Conservation (phyloP, 176 grass and related monocot genomes). For the Carex pumila region DNA sequence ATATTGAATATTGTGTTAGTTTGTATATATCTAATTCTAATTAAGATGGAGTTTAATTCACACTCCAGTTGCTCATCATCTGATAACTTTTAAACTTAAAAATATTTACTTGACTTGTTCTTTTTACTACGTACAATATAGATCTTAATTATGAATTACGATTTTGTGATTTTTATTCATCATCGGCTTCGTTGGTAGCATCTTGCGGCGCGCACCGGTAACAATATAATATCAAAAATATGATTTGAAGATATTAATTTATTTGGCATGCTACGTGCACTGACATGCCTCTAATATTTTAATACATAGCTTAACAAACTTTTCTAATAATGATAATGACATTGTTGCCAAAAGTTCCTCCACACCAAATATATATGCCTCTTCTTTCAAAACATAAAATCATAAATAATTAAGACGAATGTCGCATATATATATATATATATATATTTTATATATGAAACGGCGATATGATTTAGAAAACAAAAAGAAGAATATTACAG, state of each 20-base stretch:
- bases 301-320: neutral
- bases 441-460: neutral
- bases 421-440: neutral
- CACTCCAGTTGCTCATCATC: no score
- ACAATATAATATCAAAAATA: neutral
- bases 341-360: neutral
- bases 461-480: neutral
- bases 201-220: neutral
- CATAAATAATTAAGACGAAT: neutral
- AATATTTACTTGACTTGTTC: no score
- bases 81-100: no score
- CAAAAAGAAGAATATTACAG: neutral
- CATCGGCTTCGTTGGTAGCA: no score
- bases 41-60: no score
- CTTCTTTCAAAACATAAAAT: neutral
- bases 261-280: neutral
- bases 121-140: no score
- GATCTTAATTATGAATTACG: no score
- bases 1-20: no score
- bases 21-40: no score
- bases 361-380: neutral
- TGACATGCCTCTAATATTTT: neutral
- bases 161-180: no score
- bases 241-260: neutral
- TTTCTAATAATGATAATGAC: neutral